phyloP scores from a whole-genome alignment of 805 yeast genomes.

The Diddensiella santjacobensis region DNA sequence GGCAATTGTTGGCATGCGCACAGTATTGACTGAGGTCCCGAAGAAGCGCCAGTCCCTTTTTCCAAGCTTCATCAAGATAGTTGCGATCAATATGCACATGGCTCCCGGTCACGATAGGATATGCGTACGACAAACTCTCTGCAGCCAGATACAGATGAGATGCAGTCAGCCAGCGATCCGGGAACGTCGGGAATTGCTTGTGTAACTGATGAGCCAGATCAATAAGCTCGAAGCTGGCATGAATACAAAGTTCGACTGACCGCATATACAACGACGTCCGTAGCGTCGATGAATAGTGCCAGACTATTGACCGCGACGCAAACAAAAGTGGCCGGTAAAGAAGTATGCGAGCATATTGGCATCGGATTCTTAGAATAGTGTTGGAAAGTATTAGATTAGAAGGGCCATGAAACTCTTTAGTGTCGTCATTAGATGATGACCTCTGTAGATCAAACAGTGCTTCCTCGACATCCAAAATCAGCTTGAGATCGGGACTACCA shows the following conservation, averaged over 20 bases:
- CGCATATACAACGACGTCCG: background rate
- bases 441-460: background rate
- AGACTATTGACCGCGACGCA: background rate
- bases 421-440: background rate
- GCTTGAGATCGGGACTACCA: background rate
- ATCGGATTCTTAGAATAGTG: background rate
- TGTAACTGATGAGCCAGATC: background rate
- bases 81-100: background rate
- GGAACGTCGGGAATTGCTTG: background rate
- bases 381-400: background rate
- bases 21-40: background rate
- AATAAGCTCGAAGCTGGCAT: background rate
- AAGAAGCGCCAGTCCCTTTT: background rate
- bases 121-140: background rate
- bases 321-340: background rate
- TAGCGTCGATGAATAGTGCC: background rate
- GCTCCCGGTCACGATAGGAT: background rate
- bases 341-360: background rate
- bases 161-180: background rate
- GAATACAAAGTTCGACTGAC: background rate
- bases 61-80: background rate
- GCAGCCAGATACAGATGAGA: background rate
- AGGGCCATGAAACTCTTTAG: background rate
- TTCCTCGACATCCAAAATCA: background rate
- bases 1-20: background rate